Evolutionary conservation across 768 basidiomycete genomes (phyloP).

Genomic region (Mycena indigotica): DNA sequence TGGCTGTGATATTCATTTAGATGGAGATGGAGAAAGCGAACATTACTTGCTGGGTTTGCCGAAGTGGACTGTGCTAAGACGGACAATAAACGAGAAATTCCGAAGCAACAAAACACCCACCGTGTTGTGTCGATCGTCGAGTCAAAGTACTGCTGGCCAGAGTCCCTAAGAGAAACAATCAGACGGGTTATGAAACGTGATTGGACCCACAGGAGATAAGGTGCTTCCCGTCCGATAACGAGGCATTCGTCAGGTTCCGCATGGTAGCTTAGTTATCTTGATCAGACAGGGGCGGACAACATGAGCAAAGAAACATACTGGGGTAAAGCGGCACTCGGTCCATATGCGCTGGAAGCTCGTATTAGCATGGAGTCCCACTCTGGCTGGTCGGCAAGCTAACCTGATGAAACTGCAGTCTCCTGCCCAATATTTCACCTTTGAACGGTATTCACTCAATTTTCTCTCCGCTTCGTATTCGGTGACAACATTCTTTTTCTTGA

Average conservation of each 20-base stretch:
- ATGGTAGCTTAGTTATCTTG: conserved; percentile 69
- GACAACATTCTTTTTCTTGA: conserved; percentile 18
- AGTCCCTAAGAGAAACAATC: conserved; percentile 46
- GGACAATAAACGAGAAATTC: not conserved
- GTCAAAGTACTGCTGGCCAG: conserved; percentile 72
- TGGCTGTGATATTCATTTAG: conserved; percentile 22
- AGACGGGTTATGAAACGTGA: not conserved
- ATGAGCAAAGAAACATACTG: conserved; percentile 4
- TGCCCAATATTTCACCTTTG: conserved; percentile 60
- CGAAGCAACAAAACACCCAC: conserved; percentile 46
- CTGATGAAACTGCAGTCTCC: conserved; percentile 75
- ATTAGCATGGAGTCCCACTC: conserved; percentile 34
- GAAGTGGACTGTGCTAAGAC: conserved; percentile 53
- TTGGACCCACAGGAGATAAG: conserved; percentile 22
- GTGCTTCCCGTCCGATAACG: conserved; percentile 54
- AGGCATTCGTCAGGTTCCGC: conserved; percentile 57
- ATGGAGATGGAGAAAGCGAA: not conserved
- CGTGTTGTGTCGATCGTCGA: conserved; percentile 77
- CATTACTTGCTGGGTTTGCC: conserved; percentile 47
- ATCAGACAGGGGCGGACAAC: not conserved
- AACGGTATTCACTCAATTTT: conserved; percentile 60
- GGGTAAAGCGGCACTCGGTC: conserved; percentile 28
- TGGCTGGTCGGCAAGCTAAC: conserved; percentile 64
- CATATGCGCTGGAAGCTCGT: conserved; percentile 15
- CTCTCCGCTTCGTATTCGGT: conserved; percentile 52